Evolutionary conservation across 257 asterid species (phyloP).

Genomic region (Nemophila menziesii): DNA sequence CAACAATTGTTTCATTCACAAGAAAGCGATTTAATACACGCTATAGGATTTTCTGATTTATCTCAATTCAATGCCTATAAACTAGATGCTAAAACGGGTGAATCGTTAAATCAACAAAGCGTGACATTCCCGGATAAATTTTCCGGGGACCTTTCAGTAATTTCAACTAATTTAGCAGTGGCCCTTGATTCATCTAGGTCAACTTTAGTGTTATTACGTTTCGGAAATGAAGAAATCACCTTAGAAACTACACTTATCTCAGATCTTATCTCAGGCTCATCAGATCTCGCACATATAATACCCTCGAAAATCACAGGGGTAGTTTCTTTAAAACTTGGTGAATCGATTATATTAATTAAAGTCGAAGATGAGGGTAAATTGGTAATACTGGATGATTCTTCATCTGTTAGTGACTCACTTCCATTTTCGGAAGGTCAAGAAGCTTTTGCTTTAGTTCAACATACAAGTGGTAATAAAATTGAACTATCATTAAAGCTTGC

Average conservation of each 20-base stretch:
- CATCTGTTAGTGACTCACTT: slow-evolving; percentile 66
- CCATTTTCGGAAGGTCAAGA: slow-evolving; percentile 48
- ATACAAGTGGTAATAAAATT: slow-evolving; percentile 38
- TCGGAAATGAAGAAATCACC: slow-evolving; percentile 57
- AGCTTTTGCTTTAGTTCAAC: slow-evolving; percentile 69
- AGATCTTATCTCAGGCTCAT: slow-evolving; percentile 43
- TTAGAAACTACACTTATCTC: slow-evolving; percentile 44
- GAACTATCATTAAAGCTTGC: slow-evolving; percentile 53
- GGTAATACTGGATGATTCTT: slow-evolving; percentile 35
- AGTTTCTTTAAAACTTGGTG: slow-evolving; percentile 31
- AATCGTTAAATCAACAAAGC: slow-evolving; percentile 45
- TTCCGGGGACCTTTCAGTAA: slow-evolving; percentile 72
- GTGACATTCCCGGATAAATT: slow-evolving; percentile 45
- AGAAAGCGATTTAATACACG: slow-evolving; percentile 47
- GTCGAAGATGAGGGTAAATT: slow-evolving; percentile 44
- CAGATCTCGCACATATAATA: slow-evolving; percentile 44
- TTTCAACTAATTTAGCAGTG: slow-evolving; percentile 49
- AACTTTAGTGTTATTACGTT: slow-evolving; percentile 38
- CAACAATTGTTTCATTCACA: slow-evolving; percentile 53
- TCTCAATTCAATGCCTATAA: slow-evolving; percentile 49
- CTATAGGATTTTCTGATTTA: slow-evolving; percentile 50
- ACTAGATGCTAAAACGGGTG: slow-evolving; percentile 58
- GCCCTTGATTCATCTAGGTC: slow-evolving; percentile 69
- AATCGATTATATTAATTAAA: slow-evolving; percentile 37
- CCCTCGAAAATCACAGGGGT: slow-evolving; percentile 62